Evolutionary conservation across 2,329 filamentous ascomycete species (phyloP), one percentile per base, ranked within the genome.

Genomic region (Talaromyces sp.): DNA sequence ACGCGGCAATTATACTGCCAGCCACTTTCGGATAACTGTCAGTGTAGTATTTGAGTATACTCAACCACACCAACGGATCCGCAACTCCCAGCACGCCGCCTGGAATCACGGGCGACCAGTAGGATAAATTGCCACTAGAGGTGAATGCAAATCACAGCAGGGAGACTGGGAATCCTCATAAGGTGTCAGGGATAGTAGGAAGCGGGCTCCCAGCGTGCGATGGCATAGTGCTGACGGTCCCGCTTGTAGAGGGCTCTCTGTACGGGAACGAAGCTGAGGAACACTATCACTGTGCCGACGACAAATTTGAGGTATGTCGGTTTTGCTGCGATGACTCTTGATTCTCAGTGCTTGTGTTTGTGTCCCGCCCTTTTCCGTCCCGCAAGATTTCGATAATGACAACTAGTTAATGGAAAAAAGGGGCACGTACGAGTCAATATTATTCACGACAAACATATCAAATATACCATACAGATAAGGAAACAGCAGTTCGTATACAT

Each of bases 131-230:
- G 59, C 78, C 78, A 66, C 79, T 74, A 54, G 72, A 76, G 6
- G 78, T 81, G 67, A 80, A 80, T 5, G 75, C 79, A 67, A 80
- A 81, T 77, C 78, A 80, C 50, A 81, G 72, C 9, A 81, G 71
- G 1, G 78, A 78, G 50, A 77, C 72, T 15, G 78, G 78, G 66
- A 81, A 81, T 7, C 77, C 71, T 79, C 79, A 81, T 54, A 81
- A 78, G 19, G 72, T 73, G n/a, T 73, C 6, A 80, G 71, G 10
- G 78, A 80, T 22, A 73, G 75, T 54, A 80, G 65, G 69, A 80
- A 81, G 4, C 78, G 75, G 11, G 79, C 79, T 69, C 81, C 79
- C 17, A 79, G 5, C 78, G 75, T 63, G 75, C 74, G 13, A 22
- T 37, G 45, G 76, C 75, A 61, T 78, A 73, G 49, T 54, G 25